phyloP scores from a whole-genome alignment of 2,329 filamentous ascomycete genomes.

The Talaromyces funiculosus region DNA sequence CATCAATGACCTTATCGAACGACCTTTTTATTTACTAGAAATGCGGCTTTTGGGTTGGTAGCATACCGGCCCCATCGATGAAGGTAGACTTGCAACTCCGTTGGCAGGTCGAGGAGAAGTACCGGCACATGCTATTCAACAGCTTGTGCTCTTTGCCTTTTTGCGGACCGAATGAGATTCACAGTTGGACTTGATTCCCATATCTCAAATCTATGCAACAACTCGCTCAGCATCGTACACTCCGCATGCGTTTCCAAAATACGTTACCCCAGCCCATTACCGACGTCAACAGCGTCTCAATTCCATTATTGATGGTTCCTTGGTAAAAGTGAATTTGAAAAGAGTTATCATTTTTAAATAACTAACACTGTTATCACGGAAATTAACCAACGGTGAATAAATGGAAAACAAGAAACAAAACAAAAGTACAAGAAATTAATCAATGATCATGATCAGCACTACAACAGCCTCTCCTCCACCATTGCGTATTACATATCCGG shows the following conservation, averaged over 20 bases:
- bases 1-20: neutral
- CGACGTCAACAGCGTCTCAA: neutral
- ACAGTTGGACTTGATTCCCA: neutral
- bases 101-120: neutral
- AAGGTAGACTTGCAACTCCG: neutral
- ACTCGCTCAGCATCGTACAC: neutral
- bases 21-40: neutral
- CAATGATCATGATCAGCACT: neutral
- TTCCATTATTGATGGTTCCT: neutral
- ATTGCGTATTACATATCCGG: neutral
- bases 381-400: neutral
- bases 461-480: too few relatives aligned
- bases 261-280: neutral
- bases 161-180: neutral
- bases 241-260: neutral
- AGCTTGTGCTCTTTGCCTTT: neutral
- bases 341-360: too few relatives aligned
- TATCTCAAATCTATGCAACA: neutral
- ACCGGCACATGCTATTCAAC: neutral
- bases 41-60: neutral
- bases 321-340: too few relatives aligned
- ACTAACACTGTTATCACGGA: neutral
- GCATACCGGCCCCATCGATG: neutral
- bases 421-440: neutral
- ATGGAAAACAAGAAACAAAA: neutral